Evolutionary conservation across 2,329 filamentous ascomycete genomes (phyloP).

Genomic region (Aspergillus sp.): DNA sequence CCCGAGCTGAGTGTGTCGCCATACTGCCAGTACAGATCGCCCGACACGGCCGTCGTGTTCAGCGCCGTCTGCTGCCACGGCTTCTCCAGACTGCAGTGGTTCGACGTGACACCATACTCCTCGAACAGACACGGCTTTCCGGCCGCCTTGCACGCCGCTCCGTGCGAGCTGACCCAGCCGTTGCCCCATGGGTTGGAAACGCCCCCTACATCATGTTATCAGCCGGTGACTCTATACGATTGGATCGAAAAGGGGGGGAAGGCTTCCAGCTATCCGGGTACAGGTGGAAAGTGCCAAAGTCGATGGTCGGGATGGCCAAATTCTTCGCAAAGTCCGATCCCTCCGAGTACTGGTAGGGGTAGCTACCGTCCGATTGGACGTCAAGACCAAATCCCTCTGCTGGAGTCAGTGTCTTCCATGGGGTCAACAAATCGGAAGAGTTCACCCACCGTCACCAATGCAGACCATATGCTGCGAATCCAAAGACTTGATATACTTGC

Average conservation of each 20-base stretch:
- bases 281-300: conserved; percentile 57
- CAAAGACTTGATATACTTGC: conserved; percentile 63
- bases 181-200: conserved; percentile 45
- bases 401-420: neutral
- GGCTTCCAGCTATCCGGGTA: conserved; percentile 49
- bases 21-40: conserved; percentile 42
- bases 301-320: conserved; percentile 53
- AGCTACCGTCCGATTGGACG: conserved; percentile 49
- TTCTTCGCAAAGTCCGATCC: conserved; percentile 55
- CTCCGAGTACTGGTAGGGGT: conserved; percentile 53
- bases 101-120: conserved; percentile 37
- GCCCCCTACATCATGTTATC: conserved; percentile 29
- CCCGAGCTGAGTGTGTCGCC: conserved; percentile 32
- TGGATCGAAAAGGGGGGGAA: neutral
- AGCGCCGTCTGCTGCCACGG: conserved; percentile 39
- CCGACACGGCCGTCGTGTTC: conserved; percentile 33
- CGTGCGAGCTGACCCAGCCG: conserved; percentile 50
- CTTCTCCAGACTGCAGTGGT: conserved; percentile 29
- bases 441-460: conserved; percentile 51
- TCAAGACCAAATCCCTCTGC: conserved; percentile 57
- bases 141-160: conserved; percentile 33
- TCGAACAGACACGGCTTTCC: conserved; percentile 45
- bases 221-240: neutral
- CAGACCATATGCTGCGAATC: conserved; percentile 63
- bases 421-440: neutral